Conservation (phyloP, 2,329 filamentous ascomycete species). For the Magnaporthiopsis incrustans region DNA sequence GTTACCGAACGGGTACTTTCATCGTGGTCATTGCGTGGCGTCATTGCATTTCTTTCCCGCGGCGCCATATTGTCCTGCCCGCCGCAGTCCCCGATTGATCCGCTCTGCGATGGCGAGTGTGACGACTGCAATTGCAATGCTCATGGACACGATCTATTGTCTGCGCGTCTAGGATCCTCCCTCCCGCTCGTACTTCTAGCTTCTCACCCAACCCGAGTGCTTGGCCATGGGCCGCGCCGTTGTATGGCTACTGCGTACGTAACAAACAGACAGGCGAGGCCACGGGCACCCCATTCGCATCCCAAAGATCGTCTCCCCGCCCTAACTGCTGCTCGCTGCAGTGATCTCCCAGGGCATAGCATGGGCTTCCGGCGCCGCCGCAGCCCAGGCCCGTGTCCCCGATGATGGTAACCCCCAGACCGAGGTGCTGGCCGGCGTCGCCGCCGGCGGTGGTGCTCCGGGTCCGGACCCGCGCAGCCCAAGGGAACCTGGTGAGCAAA, state of each 20-base stretch:
- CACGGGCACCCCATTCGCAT: neutral
- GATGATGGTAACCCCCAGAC: neutral
- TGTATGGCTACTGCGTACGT: slow-evolving; percentile 3
- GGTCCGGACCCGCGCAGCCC: neutral
- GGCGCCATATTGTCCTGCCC: neutral
- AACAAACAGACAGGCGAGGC: neutral
- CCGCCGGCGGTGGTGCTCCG: neutral
- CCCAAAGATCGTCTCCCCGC: too few relatives aligned
- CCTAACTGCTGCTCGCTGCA: neutral
- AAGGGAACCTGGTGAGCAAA: slow-evolving; percentile 8
- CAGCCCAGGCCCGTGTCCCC: neutral
- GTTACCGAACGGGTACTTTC: neutral
- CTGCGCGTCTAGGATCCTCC: neutral
- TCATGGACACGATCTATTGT: neutral
- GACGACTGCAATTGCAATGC: neutral
- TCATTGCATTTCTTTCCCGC: neutral
- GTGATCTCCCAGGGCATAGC: slow-evolving; percentile 16
- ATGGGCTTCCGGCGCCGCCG: neutral
- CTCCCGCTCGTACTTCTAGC: neutral
- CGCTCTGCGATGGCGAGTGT: neutral
- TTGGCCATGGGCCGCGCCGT: slow-evolving; percentile 4
- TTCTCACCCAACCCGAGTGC: neutral
- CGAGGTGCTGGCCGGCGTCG: slow-evolving; percentile 2
- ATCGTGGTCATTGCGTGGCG: neutral
- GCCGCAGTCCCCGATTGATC: neutral